Evolutionary conservation across 1,284 basidiomycete species (phyloP), one percentile per base, ranked within the genome.

Genomic region (Phellinidium pouzarii): DNA sequence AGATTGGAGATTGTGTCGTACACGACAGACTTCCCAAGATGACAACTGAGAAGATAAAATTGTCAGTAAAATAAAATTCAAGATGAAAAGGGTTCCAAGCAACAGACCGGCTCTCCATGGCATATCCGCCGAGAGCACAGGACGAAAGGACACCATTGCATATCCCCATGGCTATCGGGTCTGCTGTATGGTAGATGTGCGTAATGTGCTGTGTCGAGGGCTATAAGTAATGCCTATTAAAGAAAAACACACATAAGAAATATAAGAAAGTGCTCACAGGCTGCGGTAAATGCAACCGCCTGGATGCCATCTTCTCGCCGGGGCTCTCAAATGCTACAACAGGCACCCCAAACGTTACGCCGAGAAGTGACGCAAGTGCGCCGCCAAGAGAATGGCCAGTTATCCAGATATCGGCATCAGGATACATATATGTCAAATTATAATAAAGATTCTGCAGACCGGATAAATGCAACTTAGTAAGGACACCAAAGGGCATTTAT

Each of bases 401-500:
- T 38, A 98, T 71, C 96, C 95, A 99, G 56, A 99, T 89, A 59
- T 89, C 88, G 50, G 94, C 80, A 58, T 90, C 71, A 7, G 95
- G 96, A 68, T 96, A 99, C 77, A 95, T 82, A 66, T 89, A 90
- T 4, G 93, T 88, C 48, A 99, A 62, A 72, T 98, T 93, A 75
- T 94, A 90, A 73, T 94, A 97, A 48, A 97, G 68, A 69, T 94
- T 89, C 87, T 93, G 64, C 9, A 6, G 5, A 36, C 7, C 31
- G 27, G n/a, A 26, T 9, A 47, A 12, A 25, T 45, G 7, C 25
- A 9, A 3, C 29, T 8, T 9, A 19, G 6, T 41, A 25, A 4
- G 14, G 8, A 17, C 22, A 6, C 38, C 5, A 8, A n/a, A 14
- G 23, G 19, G 38, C 40, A 8, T 12, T 34, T 5, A 40, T 29